Base-by-base conservation (phyloP, 139 green algal genomes). In the Spirogloea muscicola region DNA sequence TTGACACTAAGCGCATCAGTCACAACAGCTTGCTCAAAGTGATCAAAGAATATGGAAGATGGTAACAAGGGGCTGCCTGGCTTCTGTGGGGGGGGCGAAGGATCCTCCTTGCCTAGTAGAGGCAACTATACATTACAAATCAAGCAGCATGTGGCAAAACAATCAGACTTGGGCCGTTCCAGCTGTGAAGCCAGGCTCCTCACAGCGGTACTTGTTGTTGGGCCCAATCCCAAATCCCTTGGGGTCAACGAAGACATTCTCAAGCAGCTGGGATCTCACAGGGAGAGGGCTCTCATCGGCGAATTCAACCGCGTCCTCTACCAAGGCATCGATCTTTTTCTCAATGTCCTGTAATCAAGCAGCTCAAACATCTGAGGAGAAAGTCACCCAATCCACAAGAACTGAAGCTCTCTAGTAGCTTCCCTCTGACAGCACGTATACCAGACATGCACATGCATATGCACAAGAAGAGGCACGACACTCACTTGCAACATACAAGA, bases 211-310 rank as follows among this genome's bases (percentile, higher is more conserved):
- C 7, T 85, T 71, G 46, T 68, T 79, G 39, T 85, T 58, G 31
- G 48, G 33, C 7, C 57, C 79, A 33, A 86, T 85, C n/a, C 80
- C 80, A 72, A 85, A 85, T 16, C 80, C 80, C 49, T 65, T 83
- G 33, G 94, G 94, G 77, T 98, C 94, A 21, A 88, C 86, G 85
- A 98, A 98, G 72, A 98, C 94, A 63, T 98, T 97, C 86, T 98
- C 91, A 80, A 97, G 85, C 78, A 98, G 86, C 49, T 82, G 66
- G 16, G 29, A n/a, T 4, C 82, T 69, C 68, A 84, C 85, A 21
- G 94, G 94, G 85, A 94, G 92, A 52, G 92, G 92, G 2, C 82
- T 91, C 70, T 90, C 83, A 25, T 98, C 94, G 3, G 94, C 91
- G 88, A 95, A 98, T 74, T 93, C 78, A 2, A 97, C 92, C 21